phyloP scores from a whole-genome alignment of 768 basidiomycete genomes.

The Russula sp. region DNA sequence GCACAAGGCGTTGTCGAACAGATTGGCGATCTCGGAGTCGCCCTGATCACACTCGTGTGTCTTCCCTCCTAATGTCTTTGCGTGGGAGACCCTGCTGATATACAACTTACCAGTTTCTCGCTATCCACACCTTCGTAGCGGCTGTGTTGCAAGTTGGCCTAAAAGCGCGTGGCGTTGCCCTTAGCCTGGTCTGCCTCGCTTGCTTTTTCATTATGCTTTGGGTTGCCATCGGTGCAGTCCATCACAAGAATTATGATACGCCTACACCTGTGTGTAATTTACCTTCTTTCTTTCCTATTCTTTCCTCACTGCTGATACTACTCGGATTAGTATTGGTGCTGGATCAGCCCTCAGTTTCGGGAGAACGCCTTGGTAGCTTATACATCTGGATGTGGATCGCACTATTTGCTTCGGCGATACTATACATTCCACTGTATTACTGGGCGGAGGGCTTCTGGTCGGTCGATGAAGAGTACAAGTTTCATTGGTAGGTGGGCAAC shows the following conservation, averaged over 20 bases:
- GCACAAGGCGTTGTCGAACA: constrained; percentile 41
- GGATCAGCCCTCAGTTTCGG: constrained; percentile 39
- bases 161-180: constrained; percentile 34
- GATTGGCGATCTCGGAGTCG: constrained; percentile 44
- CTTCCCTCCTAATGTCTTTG: not conserved
- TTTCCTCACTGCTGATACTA: constrained; percentile 19
- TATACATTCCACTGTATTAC: constrained; percentile 42
- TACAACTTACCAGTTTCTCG: constrained; percentile 33
- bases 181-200: constrained; percentile 10
- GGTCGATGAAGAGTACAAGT: constrained; percentile 36
- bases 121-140: constrained; percentile 42
- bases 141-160: constrained; percentile 40
- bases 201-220: constrained; percentile 36
- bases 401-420: constrained; percentile 37
- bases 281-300: not conserved
- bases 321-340: constrained; percentile 41
- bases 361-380: constrained; percentile 42
- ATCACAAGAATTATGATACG: constrained; percentile 32
- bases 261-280: constrained; percentile 37
- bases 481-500: constrained; percentile 28
- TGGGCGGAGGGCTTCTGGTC: constrained; percentile 40
- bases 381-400: constrained; percentile 49
- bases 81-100: constrained; percentile 26
- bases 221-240: constrained; percentile 37
- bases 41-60: constrained; percentile 41